phyloP scores from a whole-genome alignment of 768 basidiomycete genomes.

The Hebeloma cylindrosporum region DNA sequence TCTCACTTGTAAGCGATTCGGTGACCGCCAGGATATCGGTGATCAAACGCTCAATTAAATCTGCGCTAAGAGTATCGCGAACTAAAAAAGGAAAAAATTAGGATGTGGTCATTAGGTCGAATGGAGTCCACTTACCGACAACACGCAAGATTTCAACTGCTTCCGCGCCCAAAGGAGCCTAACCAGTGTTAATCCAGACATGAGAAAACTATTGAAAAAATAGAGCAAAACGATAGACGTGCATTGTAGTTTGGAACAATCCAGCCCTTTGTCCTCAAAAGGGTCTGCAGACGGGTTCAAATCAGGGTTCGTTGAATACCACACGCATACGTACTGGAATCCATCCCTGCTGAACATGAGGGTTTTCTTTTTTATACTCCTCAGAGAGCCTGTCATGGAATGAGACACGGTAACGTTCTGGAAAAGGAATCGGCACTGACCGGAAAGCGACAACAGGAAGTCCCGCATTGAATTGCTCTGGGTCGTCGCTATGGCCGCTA shows the following conservation, averaged over 20 bases:
- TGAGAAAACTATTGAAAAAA: background rate
- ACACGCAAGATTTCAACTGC: constrained; percentile 59
- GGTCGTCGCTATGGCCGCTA: constrained; percentile 33
- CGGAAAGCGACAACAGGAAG: constrained; percentile 65
- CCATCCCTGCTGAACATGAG: constrained; percentile 53
- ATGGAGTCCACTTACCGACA: constrained; percentile 38
- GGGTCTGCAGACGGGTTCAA: constrained; percentile 24
- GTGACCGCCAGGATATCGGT: constrained; percentile 50
- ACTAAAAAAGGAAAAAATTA: constrained; percentile 32
- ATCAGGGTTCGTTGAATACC: background rate
- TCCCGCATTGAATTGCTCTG: constrained; percentile 48
- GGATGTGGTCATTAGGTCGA: constrained; percentile 22
- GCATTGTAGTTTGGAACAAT: constrained; percentile 61
- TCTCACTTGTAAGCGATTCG: constrained; percentile 47
- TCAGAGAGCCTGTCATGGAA: constrained; percentile 40
- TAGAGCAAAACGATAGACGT: background rate
- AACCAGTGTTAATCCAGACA: background rate
- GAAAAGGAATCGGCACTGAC: constrained; percentile 14
- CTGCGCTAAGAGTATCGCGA: constrained; percentile 55
- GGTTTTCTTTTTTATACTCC: constrained; percentile 50
- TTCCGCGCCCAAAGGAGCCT: constrained; percentile 52
- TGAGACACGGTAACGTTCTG: background rate
- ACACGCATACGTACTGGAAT: constrained; percentile 43
- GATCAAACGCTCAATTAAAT: constrained; percentile 49
- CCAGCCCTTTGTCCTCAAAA: constrained; percentile 55